Base-by-base conservation (phyloP, 768 basidiomycete genomes). In the Trametes elegans region DNA sequence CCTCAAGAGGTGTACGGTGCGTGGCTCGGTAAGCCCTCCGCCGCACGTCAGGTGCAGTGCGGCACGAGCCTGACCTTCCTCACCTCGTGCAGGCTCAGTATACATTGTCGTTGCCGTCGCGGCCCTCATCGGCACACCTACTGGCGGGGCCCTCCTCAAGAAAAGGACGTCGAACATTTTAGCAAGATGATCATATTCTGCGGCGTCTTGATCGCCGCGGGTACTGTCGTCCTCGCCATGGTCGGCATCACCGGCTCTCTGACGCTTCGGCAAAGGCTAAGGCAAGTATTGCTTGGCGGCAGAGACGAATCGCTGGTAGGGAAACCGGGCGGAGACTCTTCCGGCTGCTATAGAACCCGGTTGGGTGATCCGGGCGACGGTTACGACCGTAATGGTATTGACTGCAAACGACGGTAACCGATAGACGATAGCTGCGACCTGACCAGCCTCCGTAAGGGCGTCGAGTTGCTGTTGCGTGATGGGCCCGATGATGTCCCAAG, bases 81-180 rank as follows among this genome's bases (percentile, higher is more conserved):
- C 32, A 16, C 3, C n/a, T n/a, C n/a, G n/a, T n/a, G n/a, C 51
- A 70, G 69, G 69, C 6, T 62, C 66, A 18, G 53, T 68, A 14
- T 71, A 68, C 55, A 51, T 70, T 10, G 39, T 68, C 40, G 61
- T 66, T 16, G 67, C 65, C 2, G 60, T 71, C 18, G 66, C 68
- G 7, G 62, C 59, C 21, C 63, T 71, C 14, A 65, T 65, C 2
- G 70, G 70, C n/a, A 67, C 70, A 2, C 69, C 69, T 2, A 71
- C 68, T 1, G 70, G 66, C 1, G 70, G 70, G 18, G 68, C 66
- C 6, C 66, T 71, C 49, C 60, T 70, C 36, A 63, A 59, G 31
- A 53, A 39, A 41, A 62, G 16, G 62, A 62, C 40, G 49, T 68
- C 35, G 23, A 45, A 4, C 55, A 68, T 31, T 69, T 70, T 62